Evolutionary conservation across 2,329 filamentous ascomycete species (phyloP), one percentile per base, ranked within the genome.

Genomic region (Cadophora gregata): DNA sequence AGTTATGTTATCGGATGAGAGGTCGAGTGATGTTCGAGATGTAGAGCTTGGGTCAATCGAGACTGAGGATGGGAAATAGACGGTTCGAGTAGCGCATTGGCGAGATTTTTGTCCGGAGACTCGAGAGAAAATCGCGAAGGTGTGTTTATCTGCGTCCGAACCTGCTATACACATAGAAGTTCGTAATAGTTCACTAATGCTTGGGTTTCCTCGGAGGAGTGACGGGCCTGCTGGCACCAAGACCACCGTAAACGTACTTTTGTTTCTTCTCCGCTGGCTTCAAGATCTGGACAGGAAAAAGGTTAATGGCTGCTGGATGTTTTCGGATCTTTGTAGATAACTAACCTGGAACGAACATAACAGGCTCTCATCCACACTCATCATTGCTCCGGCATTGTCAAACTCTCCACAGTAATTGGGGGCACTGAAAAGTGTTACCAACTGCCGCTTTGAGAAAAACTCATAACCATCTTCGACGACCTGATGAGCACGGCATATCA

Each of bases 251-350:
- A 79, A 96, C 94, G 86, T 97, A 98, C 94, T 98, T 98, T 93
- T 97, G 95, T 90, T 99, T 99, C 90, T 99, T 99, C 88, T 99
- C 96, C 81, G 96, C 96, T 78, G 96, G 96, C 86, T 98, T 99
- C 85, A 99, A 87, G 79, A 99, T 98, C 93, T 97, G 42, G 55
- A 42, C 62, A 33, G 59, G 9, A 68, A 38, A n/a, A 19, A 42
- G 31, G 63, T 78, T 69, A 77, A 65, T 45, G 59, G 42, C 62
- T 12, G 47, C 66, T 53, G 42, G 38, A 48, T 33, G 29, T 24
- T 63, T 38, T 3, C 21, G 24, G 38, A 50, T 12, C 4, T 36
- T 53, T 50, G 47, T n/a, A 25, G 33, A n/a, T 45, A 16, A 71
- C 75, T 69, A 66, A 96, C 93, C 92, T 98, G 96, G 90, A 99